Evolutionary conservation across 441 rosid species (phyloP).

Genomic region (Pelargonium fulgidum): DNA sequence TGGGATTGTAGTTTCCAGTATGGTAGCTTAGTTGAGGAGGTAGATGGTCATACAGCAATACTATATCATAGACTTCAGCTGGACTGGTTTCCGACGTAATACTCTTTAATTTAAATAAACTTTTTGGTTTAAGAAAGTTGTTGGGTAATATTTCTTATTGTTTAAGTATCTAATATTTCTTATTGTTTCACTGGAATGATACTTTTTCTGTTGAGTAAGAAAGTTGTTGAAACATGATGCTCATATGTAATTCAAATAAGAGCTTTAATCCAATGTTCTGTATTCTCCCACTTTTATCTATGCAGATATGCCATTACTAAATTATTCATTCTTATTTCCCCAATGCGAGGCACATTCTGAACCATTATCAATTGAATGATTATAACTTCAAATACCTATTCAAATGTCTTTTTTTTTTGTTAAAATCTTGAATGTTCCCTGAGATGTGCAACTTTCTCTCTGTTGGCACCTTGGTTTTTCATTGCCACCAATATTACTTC

Average conservation of each 20-base stretch:
- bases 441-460: background rate
- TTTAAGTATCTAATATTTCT: slow-evolving; percentile 6
- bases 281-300: background rate
- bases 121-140: slow-evolving; percentile 15
- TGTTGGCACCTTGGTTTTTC: slow-evolving; percentile 3
- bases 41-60: slow-evolving; percentile 97
- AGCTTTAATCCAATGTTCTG: background rate
- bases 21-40: slow-evolving; percentile 99
- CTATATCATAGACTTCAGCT: slow-evolving; percentile 93
- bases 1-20: slow-evolving; percentile 97
- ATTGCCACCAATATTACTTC: background rate
- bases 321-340: background rate
- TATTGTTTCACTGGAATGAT: background rate
- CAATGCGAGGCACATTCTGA: background rate
- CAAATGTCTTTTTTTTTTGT: background rate
- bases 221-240: background rate
- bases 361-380: background rate
- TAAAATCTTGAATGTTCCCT: background rate
- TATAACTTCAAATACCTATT: background rate
- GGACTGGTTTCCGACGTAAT: slow-evolving; percentile 95
- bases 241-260: background rate
- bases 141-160: background rate
- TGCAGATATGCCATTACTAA: background rate
- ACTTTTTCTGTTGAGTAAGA: background rate
- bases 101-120: slow-evolving; percentile 15